Evolutionary conservation across 1,139 yeast species (phyloP), one percentile per base, ranked within the genome.

Genomic region (Eremothecium cymbalariae): DNA sequence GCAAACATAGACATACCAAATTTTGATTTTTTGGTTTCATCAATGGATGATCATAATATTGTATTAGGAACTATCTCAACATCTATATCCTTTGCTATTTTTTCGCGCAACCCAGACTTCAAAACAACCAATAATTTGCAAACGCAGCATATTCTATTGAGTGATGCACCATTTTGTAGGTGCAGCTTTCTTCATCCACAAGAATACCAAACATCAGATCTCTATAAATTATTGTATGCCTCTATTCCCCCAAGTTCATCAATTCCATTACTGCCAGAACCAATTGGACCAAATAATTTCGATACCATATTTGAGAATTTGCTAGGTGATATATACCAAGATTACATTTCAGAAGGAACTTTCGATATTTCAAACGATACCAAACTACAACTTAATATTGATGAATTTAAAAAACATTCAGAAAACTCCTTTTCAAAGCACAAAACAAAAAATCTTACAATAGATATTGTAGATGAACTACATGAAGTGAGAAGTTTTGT

Each of bases 91-190:
- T 46, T 78, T 12, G 73, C 85, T 4, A 70, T 75, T 43, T 79
- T 85, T 44, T 63, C 69, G 18, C 77, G 74, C 41, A 72, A 73
- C 40, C 60, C 66, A 6, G 63, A 75, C 33, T 71, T 68, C 50
- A 54, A 56, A 1, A 64, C 64, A 7, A 70, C 70, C 30, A 60
- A 74, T 38, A 54, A 54, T 8, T 52, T 60, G 13, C 95, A 86
- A 54, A 78, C 78, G 38, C 64, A 65, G 5, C 94, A 83, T 54
- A 62, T 86, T 2, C 62, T 72, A 16, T 47, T 64, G 8, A 82
- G 83, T 49, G 98, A 90, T 62, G 82, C 84, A 0, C 88, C 95
- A 0, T 85, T 74, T 45, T 93, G 83, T 46, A 62, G 98, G 35
- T 64, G 76, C 15, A 78, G 94, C 0, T 86, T 85, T 51, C 55